Percentiles rank a stretch among this genome's conserved stretches.
Evolutionary conservation across 225 moss, liverwort and hornwort genomes (phyloP).

Genomic region (Pseudisothecium myosuroides): DNA sequence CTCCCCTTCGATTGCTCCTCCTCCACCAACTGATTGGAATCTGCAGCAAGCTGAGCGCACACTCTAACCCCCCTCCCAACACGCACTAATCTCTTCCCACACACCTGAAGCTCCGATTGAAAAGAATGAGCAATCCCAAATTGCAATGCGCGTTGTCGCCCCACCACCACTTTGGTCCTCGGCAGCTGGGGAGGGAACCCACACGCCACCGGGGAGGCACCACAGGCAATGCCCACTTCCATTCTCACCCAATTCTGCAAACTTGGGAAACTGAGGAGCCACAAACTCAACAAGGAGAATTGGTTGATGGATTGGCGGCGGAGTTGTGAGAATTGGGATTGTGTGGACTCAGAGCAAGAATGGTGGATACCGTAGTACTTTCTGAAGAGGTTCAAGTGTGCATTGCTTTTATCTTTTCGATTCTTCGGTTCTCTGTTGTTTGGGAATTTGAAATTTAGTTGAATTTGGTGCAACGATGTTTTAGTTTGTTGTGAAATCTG

Average conservation of each 20-base stretch:
- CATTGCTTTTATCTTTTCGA: neutral
- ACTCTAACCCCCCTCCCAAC: neutral
- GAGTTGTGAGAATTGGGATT: neutral
- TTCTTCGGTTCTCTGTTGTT: neutral
- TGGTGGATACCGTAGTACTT: neutral
- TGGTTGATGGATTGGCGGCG: neutral
- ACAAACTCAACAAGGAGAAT: neutral
- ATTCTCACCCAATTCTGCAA: neutral
- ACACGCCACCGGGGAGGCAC: neutral
- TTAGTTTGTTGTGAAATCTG: neutral
- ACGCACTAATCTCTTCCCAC: neutral
- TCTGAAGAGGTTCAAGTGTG: neutral
- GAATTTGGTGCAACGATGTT: too few species aligned
- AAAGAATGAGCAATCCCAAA: neutral
- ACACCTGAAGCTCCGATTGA: neutral
- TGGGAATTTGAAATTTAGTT: neutral
- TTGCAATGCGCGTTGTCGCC: neutral
- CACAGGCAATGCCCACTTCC: neutral
- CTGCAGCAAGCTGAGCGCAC: neutral
- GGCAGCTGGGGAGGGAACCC: neutral
- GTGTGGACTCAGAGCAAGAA: neutral
- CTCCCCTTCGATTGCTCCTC: conserved; percentile 1
- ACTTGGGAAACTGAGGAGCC: neutral
- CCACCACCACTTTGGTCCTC: neutral
- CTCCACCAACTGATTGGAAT: conserved; percentile 9